phyloP scores from a whole-genome alignment of 495 filamentous ascomycete species.

The Penicillium waksmanii region DNA sequence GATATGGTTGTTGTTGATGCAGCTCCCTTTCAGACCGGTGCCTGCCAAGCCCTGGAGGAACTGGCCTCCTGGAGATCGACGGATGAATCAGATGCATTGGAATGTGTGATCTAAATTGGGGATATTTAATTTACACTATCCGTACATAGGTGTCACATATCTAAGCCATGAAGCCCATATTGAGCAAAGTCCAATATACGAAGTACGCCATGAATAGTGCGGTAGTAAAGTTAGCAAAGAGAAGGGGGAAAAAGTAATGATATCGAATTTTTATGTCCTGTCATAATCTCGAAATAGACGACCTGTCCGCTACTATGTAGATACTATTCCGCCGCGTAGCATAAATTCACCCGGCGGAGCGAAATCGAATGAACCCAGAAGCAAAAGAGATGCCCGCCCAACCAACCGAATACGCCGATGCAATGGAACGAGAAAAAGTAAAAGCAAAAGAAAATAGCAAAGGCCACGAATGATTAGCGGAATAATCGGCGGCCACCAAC shows the following conservation, averaged over 20 bases:
- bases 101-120: constrained; percentile 16
- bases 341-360: no score
- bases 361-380: background rate
- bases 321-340: constrained; percentile 6
- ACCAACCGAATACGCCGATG: constrained; percentile 11
- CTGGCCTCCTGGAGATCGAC: constrained; percentile 9
- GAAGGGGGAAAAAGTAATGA: background rate
- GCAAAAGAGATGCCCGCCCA: constrained; percentile 2
- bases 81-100: constrained; percentile 10
- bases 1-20: background rate
- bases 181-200: background rate
- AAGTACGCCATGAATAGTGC: background rate
- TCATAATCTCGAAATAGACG: constrained; percentile 9
- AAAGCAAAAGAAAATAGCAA: background rate
- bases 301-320: constrained; percentile 13
- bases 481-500: constrained; percentile 65
- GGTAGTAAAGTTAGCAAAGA: background rate
- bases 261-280: constrained; percentile 12
- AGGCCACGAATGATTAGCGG: constrained; percentile 40
- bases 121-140: background rate
- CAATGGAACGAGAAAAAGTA: constrained; percentile 14
- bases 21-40: background rate
- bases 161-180: background rate
- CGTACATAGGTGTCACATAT: background rate
- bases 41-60: constrained; percentile 8